Evolutionary conservation across 1,139 yeast species (phyloP).

Genomic region (Eremothecium coryli): DNA sequence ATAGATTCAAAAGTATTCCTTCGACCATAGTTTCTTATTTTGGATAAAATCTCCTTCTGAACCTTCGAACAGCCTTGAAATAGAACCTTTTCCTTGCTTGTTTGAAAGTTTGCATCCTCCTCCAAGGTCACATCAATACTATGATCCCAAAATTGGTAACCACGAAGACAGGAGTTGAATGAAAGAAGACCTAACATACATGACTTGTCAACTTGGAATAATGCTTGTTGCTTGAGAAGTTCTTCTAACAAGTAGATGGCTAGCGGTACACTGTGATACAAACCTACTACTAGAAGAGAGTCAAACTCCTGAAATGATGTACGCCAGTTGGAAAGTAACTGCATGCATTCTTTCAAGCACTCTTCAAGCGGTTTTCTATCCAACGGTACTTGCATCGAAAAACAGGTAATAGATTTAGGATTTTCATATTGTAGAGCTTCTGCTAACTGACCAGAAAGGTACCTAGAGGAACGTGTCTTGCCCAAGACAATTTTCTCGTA

Average conservation of each 20-base stretch:
- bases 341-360: slow-evolving; percentile 19
- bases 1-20: slow-evolving; percentile 22
- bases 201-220: slow-evolving; percentile 12
- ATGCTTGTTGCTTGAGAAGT: slow-evolving; percentile 15
- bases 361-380: slow-evolving; percentile 16
- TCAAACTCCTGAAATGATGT: slow-evolving; percentile 20
- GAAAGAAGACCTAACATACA: slow-evolving; percentile 23
- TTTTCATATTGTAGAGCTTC: slow-evolving; percentile 16
- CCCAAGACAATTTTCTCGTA: slow-evolving; percentile 26
- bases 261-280: slow-evolving; percentile 29
- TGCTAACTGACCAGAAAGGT: slow-evolving; percentile 21
- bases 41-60: slow-evolving; percentile 21
- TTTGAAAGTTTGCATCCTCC: slow-evolving; percentile 22
- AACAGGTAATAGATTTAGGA: slow-evolving; percentile 15
- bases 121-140: slow-evolving; percentile 18
- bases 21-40: slow-evolving; percentile 19
- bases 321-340: slow-evolving; percentile 22
- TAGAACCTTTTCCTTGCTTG: slow-evolving; percentile 24
- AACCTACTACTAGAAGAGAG: slow-evolving; percentile 24
- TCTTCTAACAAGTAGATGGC: slow-evolving; percentile 18
- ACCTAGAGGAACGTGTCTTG: slow-evolving; percentile 22
- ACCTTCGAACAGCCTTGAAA: slow-evolving; percentile 24
- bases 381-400: slow-evolving; percentile 26
- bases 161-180: slow-evolving; percentile 27
- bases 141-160: slow-evolving; percentile 31